Evolutionary conservation across 2,329 filamentous ascomycete genomes (phyloP).

Genomic region (Apiospora pterosperma): DNA sequence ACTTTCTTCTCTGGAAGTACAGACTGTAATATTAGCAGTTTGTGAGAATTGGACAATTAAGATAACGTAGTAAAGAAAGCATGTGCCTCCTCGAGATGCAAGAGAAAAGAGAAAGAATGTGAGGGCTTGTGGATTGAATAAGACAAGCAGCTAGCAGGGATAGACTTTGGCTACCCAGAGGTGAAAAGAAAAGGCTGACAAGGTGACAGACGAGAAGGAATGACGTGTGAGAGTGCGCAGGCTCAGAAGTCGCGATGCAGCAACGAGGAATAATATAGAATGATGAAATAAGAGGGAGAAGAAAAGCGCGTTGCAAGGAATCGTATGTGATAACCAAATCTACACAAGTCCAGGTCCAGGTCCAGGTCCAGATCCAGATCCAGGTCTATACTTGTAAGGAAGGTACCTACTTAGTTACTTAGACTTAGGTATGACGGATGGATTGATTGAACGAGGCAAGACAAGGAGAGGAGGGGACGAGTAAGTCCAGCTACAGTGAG

Average conservation of each 20-base stretch:
- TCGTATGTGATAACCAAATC: not conserved
- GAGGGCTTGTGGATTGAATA: not conserved
- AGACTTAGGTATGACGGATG: not conserved
- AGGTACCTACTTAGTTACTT: too few relatives aligned
- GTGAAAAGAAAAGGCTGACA: not conserved
- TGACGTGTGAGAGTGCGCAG: not conserved
- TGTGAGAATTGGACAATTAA: not conserved
- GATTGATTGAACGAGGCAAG: not conserved
- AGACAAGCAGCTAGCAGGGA: not conserved
- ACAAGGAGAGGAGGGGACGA: not conserved
- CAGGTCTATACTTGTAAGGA: too few relatives aligned
- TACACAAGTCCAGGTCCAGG: not conserved
- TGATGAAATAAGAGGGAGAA: not conserved
- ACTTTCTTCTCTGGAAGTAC: not conserved
- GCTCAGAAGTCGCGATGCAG: not conserved
- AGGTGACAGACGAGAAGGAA: not conserved
- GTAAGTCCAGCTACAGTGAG: not conserved
- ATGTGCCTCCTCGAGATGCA: not conserved
- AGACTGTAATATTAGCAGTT: not conserved
- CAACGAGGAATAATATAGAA: not conserved
- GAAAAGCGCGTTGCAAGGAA: not conserved
- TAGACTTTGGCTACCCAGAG: not conserved
- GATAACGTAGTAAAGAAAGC: not conserved
- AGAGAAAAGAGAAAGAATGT: slow-evolving; percentile 1
- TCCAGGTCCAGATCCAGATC: not conserved